These are phyloP conservation scores for Chamaecyparis obtusa DNA, from an alignment of 75 land plant genomes.

Conservation along the genomic window DNA sequence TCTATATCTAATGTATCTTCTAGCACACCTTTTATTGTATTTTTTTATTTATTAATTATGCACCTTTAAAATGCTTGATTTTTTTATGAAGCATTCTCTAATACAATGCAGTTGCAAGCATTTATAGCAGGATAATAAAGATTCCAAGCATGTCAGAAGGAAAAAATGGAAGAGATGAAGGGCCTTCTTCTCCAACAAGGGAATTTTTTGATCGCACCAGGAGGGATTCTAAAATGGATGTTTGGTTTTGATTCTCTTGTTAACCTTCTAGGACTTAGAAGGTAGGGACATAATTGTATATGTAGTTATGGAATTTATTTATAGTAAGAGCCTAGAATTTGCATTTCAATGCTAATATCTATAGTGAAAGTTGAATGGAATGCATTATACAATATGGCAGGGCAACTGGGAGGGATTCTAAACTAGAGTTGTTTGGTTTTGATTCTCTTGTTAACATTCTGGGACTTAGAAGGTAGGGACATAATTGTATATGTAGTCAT, in stretches of 20 bases:
- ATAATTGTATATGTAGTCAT: not conserved
- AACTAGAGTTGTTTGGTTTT: constrained; percentile 16
- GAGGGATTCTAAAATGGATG: constrained; percentile 83
- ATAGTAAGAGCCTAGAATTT: not conserved
- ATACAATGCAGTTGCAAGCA: too few species aligned
- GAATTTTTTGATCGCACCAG: constrained; percentile 51
- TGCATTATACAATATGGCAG: constrained; percentile 75
- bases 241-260: constrained; percentile 97
- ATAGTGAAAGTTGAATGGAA: too few species aligned
- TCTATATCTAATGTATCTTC: not conserved
- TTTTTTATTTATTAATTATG: not conserved
- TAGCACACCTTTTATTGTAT: not conserved
- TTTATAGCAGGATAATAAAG: too few species aligned
- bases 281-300: constrained; percentile 30
- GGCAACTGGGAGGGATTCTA: too few species aligned
- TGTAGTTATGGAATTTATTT: not conserved
- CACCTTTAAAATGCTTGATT: too few species aligned
- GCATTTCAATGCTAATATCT: too few species aligned
- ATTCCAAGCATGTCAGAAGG: too few species aligned
- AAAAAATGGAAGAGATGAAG: too few species aligned
- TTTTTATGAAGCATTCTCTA: too few species aligned
- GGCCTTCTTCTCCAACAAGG: constrained; percentile 16
- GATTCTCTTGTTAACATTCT: too few species aligned
- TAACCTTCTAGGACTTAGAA: constrained; percentile 82
- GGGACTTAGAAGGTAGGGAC: constrained; percentile 78